These are phyloP conservation scores for Chlorophyllum brunneum DNA, from an alignment of 768 basidiomycete genomes.

Conservation along the genomic window DNA sequence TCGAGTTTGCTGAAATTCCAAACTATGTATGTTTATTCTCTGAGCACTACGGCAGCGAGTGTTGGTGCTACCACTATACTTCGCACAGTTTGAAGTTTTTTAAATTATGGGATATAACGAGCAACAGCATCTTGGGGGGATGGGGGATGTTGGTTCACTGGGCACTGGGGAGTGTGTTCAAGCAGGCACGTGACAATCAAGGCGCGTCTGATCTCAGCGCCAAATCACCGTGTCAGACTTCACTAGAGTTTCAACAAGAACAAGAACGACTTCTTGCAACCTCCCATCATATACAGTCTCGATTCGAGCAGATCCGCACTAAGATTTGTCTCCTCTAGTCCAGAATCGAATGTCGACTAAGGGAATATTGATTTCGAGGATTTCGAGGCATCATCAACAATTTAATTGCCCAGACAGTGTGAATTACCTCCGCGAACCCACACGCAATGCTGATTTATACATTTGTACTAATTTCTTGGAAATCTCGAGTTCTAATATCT, in stretches of 20 bases:
- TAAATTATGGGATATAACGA: no score
- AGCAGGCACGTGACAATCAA: background rate
- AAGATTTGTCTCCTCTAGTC: conserved; percentile 35
- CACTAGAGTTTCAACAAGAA: conserved; percentile 18
- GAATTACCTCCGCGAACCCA: conserved; percentile 18
- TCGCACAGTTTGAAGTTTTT: no score
- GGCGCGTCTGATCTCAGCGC: background rate
- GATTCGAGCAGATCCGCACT: conserved; percentile 27
- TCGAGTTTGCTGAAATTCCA: no score
- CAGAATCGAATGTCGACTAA: conserved; percentile 28
- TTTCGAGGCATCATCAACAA: conserved; percentile 46
- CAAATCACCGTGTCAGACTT: conserved; percentile 1
- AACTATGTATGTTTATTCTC: no score
- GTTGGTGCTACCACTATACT: no score
- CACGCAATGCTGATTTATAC: background rate
- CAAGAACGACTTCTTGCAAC: conserved; percentile 30
- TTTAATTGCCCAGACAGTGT: conserved; percentile 58
- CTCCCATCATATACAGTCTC: conserved; percentile 28
- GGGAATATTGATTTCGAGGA: conserved; percentile 34
- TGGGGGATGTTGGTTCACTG: no score
- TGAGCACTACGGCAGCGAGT: no score
- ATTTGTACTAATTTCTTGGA: conserved; percentile 57
- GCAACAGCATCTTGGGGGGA: no score
- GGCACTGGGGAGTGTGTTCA: no score
- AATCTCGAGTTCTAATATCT: conserved; percentile 88